Percentiles rank a stretch among this genome's conserved stretches.
Evolutionary conservation across 768 basidiomycete species (phyloP).

Genomic region (Suillus variegatus): DNA sequence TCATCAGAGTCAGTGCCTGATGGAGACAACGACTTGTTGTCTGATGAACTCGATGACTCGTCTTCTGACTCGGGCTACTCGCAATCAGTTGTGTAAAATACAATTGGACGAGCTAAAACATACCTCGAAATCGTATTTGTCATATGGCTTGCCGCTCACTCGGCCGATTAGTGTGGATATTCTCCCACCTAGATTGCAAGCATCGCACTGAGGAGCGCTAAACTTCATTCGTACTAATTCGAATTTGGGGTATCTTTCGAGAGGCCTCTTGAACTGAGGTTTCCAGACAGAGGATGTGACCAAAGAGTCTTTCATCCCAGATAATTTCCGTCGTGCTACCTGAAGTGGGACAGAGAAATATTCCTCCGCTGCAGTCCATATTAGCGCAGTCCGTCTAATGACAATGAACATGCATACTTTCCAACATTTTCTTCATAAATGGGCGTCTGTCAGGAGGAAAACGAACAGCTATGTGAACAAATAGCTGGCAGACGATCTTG

Average conservation of each 20-base stretch:
- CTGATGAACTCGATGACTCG: constrained; percentile 27
- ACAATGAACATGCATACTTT: constrained; percentile 38
- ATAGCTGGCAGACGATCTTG: constrained; percentile 86
- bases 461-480: constrained; percentile 77
- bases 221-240: constrained; percentile 53
- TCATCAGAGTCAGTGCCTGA: constrained; percentile 28
- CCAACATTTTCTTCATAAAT: constrained; percentile 55
- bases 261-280: constrained; percentile 59
- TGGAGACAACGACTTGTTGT: constrained; percentile 25
- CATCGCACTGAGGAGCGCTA: constrained; percentile 71
- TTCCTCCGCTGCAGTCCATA: constrained; percentile 46
- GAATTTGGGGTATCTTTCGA: constrained; percentile 72
- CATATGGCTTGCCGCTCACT: constrained; percentile 70
- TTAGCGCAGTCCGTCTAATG: background rate
- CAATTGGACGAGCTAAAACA: background rate
- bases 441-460: constrained; percentile 48
- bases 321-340: constrained; percentile 67
- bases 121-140: constrained; percentile 68
- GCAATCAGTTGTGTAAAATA: background rate
- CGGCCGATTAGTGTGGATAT: constrained; percentile 63
- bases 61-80: constrained; percentile 16
- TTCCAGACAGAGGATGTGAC: constrained; percentile 88
- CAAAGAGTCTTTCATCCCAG: constrained; percentile 69
- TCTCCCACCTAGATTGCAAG: constrained; percentile 75
- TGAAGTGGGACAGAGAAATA: constrained; percentile 76